These are phyloP conservation scores for Edaphochlamys debaryana DNA, from an alignment of 139 green algal species.

Conservation along the genomic window DNA sequence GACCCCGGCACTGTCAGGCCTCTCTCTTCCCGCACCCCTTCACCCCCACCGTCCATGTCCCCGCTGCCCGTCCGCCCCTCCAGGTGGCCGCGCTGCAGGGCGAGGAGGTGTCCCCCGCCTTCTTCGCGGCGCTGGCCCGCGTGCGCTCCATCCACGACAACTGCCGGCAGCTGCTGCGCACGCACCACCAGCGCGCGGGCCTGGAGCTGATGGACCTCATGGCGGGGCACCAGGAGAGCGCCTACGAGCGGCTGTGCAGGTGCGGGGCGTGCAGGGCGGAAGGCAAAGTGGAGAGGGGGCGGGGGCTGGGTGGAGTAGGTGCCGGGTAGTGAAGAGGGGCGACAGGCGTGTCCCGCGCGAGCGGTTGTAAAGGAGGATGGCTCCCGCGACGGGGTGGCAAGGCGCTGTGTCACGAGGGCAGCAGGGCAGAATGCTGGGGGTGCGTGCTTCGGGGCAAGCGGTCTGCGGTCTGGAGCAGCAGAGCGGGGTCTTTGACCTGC, in stretches of 20 bases:
- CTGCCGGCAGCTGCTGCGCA: slow-evolving; percentile 88
- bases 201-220: slow-evolving; percentile 99
- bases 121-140: slow-evolving; percentile 90
- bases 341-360: too few relatives aligned
- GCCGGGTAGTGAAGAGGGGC: background rate
- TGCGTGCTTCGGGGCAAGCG: too few relatives aligned
- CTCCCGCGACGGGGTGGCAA: too few relatives aligned
- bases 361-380: too few relatives aligned
- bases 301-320: background rate
- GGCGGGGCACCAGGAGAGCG: slow-evolving; percentile 91
- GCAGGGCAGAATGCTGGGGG: too few relatives aligned
- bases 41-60: too few relatives aligned
- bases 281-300: background rate
- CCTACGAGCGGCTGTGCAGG: slow-evolving; percentile 95
- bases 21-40: too few relatives aligned
- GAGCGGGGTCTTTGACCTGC: too few relatives aligned
- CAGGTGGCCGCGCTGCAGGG: slow-evolving; percentile 56
- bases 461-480: too few relatives aligned
- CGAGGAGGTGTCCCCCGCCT: slow-evolving; percentile 75
- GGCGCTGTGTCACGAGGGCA: too few relatives aligned
- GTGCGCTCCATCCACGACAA: slow-evolving; percentile 94
- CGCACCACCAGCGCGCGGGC: slow-evolving; percentile 92
- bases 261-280: slow-evolving; percentile 39
- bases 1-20: too few relatives aligned
- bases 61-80: too few relatives aligned